A percentile compares a stretch with the other conserved stretches of the same genome.
Conservation (phyloP, 495 filamentous ascomycete genomes). For the Corynascus novoguineensis region DNA sequence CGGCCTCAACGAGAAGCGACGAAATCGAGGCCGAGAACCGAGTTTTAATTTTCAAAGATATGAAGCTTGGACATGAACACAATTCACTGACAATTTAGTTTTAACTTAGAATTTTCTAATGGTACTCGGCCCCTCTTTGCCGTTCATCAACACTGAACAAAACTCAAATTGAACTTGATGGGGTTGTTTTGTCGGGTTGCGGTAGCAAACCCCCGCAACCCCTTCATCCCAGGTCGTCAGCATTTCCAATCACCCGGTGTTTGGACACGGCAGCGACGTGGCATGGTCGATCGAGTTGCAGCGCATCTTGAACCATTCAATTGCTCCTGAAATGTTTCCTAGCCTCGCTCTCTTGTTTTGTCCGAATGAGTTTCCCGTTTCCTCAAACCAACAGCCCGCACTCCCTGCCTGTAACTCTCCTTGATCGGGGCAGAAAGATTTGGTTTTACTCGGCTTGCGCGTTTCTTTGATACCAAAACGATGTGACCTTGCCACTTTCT, state of each 20-base stretch:
- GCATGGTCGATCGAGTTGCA: conserved; percentile 21
- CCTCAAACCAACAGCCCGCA: conserved; percentile 1
- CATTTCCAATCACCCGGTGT: conserved; percentile 21
- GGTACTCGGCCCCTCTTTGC: no score
- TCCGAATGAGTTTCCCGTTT: neutral
- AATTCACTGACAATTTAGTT: no score
- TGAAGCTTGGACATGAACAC: neutral
- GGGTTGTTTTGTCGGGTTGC: conserved; percentile 3
- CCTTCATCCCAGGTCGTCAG: conserved; percentile 13
- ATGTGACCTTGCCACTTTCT: conserved; percentile 20
- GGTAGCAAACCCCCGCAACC: conserved; percentile 6
- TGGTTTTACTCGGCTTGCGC: neutral
- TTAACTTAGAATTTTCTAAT: no score
- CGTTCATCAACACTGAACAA: no score
- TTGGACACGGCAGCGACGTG: conserved; percentile 23
- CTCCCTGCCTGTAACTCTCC: conserved; percentile 4
- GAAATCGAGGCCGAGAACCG: neutral
- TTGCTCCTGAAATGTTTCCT: conserved; percentile 17
- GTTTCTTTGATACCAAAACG: conserved; percentile 11
- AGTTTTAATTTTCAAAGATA: neutral
- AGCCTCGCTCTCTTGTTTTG: conserved; percentile 18
- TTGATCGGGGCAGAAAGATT: conserved; percentile 1
- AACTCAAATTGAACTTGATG: neutral
- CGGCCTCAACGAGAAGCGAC: neutral
- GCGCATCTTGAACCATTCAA: conserved; percentile 26